phyloP scores from a whole-genome alignment of 2,329 filamentous ascomycete species.

The Fusarium kyushuense region DNA sequence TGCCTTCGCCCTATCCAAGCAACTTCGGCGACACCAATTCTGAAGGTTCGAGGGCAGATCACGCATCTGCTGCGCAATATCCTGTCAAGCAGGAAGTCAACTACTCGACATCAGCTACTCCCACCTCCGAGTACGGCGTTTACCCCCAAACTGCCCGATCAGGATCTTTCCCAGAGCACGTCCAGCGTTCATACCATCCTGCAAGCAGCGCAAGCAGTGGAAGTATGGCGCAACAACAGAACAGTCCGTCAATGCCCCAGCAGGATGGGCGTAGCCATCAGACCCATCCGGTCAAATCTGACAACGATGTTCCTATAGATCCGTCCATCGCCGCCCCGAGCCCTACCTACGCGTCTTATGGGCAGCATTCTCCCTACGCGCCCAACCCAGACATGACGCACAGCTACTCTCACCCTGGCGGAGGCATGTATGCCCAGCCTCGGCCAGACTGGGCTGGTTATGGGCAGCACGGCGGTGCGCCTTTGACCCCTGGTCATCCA shows the following conservation, averaged over 20 bases:
- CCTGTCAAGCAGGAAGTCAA: slow-evolving; percentile 83
- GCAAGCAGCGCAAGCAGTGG: slow-evolving; percentile 78
- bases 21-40: slow-evolving; percentile 77
- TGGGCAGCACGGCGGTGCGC: slow-evolving; percentile 63
- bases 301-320: slow-evolving; percentile 99
- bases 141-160: slow-evolving; percentile 82
- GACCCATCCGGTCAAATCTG: slow-evolving; percentile 86
- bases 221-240: slow-evolving; percentile 96
- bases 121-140: slow-evolving; percentile 88
- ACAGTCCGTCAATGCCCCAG: slow-evolving; percentile 95
- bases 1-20: slow-evolving; percentile 78
- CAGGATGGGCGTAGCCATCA: slow-evolving; percentile 84
- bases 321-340: slow-evolving; percentile 94
- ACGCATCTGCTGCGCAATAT: slow-evolving; percentile 92
- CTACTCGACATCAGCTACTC: slow-evolving; percentile 83
- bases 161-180: slow-evolving; percentile 87
- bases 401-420: slow-evolving; percentile 73
- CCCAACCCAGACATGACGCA: slow-evolving; percentile 89
- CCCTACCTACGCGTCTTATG: slow-evolving; percentile 83
- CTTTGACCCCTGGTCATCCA: slow-evolving; percentile 62
- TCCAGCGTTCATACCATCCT: slow-evolving; percentile 86
- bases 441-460: slow-evolving; percentile 83
- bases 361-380: slow-evolving; percentile 88
- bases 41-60: slow-evolving; percentile 91
- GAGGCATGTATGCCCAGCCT: slow-evolving; percentile 74